Base-by-base conservation (phyloP, 306 rosid genomes). In the Oxytropis ochrocephala region DNA sequence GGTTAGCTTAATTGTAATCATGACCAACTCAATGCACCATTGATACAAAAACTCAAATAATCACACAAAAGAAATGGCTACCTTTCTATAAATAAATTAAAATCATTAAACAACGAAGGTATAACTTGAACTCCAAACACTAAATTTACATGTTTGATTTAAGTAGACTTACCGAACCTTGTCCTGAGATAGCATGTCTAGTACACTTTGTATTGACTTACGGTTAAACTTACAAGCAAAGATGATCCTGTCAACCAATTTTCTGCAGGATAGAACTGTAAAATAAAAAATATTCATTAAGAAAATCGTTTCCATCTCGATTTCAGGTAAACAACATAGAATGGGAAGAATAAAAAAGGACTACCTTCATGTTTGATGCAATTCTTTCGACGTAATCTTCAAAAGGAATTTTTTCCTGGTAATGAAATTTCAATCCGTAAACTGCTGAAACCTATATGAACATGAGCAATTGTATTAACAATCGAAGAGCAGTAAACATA, bases 231-330 rank as follows among this genome's bases (percentile, higher is more conserved):
- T 85, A 41, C 78, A 79, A 66, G 97, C 81, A 94, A 75, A 32
- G 95, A 85, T 53, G 96, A 90, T 33, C 89, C 87, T 47, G 82
- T 84, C 69, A 94, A 82, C 98, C 97, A 94, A 72, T 94, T 95
- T 82, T 82, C 81, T n/a, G 87, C 87, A 82, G 98, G 90, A 84
- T 90, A 90, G 62, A 82, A 61, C 98, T 94, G 88, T n/a, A 67
- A 75, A 73, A 60, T 36, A 74, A 81, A 24, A 73, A 49, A 58
- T 69, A 53, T 50, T 53, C 44, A 57, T 38, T 47, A 80, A 60
- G 68, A 66, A 38, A 54, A 10, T 14, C 8, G 24, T 64, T 44
- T 44, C 17, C 51, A 51, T 13, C 69, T 58, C 50, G 29, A 54
- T 17, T 52, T 50, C 47, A 55, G 38, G 38, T 56, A 36, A 64